Percentiles rank a stretch among this genome's conserved stretches.
These are phyloP conservation scores for Phytophthora meadii DNA, from an alignment of 352 stramenopile species.

Conservation along the genomic window DNA sequence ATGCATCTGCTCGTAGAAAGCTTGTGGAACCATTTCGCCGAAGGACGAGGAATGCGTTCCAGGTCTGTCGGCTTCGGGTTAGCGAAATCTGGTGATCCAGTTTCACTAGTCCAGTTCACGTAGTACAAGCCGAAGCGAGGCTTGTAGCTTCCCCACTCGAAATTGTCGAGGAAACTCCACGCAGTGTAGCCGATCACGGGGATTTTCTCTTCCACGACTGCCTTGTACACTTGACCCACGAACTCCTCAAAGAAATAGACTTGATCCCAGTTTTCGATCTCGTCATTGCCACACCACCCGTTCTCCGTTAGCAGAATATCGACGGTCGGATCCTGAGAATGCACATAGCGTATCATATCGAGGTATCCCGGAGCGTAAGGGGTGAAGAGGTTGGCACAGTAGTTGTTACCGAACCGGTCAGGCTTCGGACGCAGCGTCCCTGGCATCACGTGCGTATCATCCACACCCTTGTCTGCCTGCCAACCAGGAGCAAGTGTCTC, in stretches of 20 bases:
- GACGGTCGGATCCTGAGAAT: conserved; percentile 43
- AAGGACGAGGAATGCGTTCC: conserved; percentile 37
- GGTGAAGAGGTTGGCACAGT: conserved; percentile 46
- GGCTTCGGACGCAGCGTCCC: conserved; percentile 52
- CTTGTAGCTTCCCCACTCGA: conserved; percentile 53
- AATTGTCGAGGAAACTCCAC: conserved; percentile 52
- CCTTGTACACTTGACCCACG: conserved; percentile 49
- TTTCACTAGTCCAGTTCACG: conserved; percentile 58
- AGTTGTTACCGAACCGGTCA: conserved; percentile 45
- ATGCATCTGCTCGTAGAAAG: conserved; percentile 37
- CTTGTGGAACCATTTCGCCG: conserved; percentile 48
- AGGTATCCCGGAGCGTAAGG: conserved; percentile 52
- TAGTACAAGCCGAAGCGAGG: conserved; percentile 69
- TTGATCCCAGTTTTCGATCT: conserved; percentile 52
- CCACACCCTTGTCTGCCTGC: conserved; percentile 52
- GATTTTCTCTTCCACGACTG: conserved; percentile 47
- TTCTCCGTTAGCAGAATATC: conserved; percentile 58
- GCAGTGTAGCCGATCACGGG: conserved; percentile 44
- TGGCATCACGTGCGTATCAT: conserved; percentile 56
- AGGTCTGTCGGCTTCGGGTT: conserved; percentile 41
- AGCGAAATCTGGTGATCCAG: conserved; percentile 33
- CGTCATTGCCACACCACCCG: conserved; percentile 51
- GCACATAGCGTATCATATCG: conserved; percentile 46
- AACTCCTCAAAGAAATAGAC: conserved; percentile 51
- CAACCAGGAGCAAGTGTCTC: conserved; percentile 42